phyloP scores from a whole-genome alignment of 78 protist species.

The Dictyostelium firmibasis region DNA sequence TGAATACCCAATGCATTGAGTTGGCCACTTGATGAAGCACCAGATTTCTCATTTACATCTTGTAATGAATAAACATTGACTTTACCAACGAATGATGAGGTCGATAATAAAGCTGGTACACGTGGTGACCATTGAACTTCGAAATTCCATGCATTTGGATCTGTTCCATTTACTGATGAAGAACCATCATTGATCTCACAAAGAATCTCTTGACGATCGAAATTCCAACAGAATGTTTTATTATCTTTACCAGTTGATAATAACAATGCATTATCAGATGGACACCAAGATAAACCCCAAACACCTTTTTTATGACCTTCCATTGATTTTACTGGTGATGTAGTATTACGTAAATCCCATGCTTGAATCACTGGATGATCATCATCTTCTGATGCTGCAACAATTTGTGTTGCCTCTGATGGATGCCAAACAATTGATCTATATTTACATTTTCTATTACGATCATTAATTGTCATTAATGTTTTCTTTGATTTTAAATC shows the following conservation, averaged over 20 bases:
- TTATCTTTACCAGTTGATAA: conserved; percentile 92
- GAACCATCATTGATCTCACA: conserved; percentile 77
- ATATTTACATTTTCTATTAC: conserved; percentile 30
- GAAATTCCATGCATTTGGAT: conserved; percentile 86
- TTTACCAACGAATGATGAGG: conserved; percentile 87
- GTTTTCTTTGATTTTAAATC: conserved; percentile 88
- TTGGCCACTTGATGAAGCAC: neutral
- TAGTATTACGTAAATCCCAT: conserved; percentile 95
- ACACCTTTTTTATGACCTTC: conserved; percentile 91
- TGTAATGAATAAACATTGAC: conserved; percentile 62
- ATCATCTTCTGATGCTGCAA: conserved; percentile 94
- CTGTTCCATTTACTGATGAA: neutral
- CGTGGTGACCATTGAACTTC: conserved; percentile 95
- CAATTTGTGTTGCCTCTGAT: conserved; percentile 89
- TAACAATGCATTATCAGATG: conserved; percentile 84
- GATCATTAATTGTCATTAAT: conserved; percentile 78
- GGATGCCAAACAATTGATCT: conserved; percentile 94
- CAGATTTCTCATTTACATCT: conserved; percentile 29
- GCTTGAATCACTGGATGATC: conserved; percentile 89
- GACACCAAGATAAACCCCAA: conserved; percentile 94
- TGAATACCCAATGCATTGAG: conserved; percentile 44
- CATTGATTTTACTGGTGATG: conserved; percentile 81
- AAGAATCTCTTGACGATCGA: conserved; percentile 75
- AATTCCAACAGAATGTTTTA: conserved; percentile 95
- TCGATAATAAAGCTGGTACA: conserved; percentile 83